Evolutionary conservation across 2,329 filamentous ascomycete genomes (phyloP).

Genomic region (Colletotrichum tropicale): DNA sequence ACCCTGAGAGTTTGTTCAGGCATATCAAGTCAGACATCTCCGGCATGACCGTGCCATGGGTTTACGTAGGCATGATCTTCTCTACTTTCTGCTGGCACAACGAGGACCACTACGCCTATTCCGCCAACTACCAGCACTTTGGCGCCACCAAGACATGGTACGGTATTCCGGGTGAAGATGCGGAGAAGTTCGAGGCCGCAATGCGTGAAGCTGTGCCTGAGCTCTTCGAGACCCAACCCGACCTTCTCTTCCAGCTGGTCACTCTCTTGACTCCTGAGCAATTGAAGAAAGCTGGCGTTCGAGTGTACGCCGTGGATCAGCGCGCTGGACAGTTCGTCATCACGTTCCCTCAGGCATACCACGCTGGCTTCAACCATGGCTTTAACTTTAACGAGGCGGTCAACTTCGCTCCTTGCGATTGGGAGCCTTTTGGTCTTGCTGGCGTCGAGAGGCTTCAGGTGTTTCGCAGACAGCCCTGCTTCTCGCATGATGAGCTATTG

Average conservation of each 20-base stretch:
- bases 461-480: constrained; percentile 92
- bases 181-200: constrained; percentile 91
- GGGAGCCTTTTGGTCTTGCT: constrained; percentile 89
- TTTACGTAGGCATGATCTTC: constrained; percentile 99
- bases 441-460: constrained; percentile 86
- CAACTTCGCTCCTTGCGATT: constrained; percentile 94
- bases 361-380: constrained; percentile 97
- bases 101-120: constrained; percentile 97
- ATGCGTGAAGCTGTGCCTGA: constrained; percentile 97
- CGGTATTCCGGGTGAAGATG: constrained; percentile 91
- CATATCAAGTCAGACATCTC: constrained; percentile 99
- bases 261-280: constrained; percentile 94
- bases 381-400: constrained; percentile 99
- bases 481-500: constrained; percentile 94
- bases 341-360: constrained; percentile 96
- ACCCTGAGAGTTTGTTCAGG: constrained; percentile 90
- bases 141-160: constrained; percentile 99
- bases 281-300: constrained; percentile 88
- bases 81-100: constrained; percentile 99
- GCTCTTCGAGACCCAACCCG: constrained; percentile 94
- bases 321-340: constrained; percentile 94
- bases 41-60: constrained; percentile 98
- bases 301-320: constrained; percentile 95
- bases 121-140: constrained; percentile 97
- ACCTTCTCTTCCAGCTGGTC: constrained; percentile 96